These are phyloP conservation scores for Malus fusca DNA, from an alignment of 306 rosid species.

Conservation along the genomic window DNA sequence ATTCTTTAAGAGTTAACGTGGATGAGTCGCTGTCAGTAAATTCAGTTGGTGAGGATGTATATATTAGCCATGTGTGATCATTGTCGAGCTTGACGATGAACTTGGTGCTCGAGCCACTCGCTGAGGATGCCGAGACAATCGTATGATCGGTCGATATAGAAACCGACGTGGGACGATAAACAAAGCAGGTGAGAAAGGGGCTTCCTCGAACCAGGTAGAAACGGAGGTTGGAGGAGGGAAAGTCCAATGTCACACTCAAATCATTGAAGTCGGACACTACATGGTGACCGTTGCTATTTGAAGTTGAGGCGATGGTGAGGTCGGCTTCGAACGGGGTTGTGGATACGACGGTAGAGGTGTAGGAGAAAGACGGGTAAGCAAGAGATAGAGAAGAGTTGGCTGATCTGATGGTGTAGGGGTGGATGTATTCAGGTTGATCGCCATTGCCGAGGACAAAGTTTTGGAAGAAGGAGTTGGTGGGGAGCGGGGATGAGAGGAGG, in stretches of 20 bases:
- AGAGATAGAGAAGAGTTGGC: not conserved
- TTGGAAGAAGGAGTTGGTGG: not conserved
- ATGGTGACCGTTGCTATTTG: not conserved
- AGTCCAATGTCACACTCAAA: not conserved
- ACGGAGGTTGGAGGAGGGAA: not conserved
- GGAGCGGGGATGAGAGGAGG: not conserved
- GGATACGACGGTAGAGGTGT: not conserved
- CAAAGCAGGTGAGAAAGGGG: not conserved
- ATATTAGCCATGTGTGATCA: not conserved
- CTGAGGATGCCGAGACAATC: not conserved
- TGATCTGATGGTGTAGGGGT: not conserved
- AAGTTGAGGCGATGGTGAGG: not conserved
- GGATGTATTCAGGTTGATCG: not conserved
- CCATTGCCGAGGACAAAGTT: not conserved
- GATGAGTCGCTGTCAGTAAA: not conserved
- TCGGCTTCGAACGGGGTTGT: not conserved
- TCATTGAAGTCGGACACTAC: not conserved
- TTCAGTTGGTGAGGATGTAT: not conserved
- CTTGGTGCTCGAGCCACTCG: not conserved
- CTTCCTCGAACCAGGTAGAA: not conserved
- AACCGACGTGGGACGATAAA: not conserved
- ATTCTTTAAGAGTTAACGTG: not conserved
- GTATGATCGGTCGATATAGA: not conserved
- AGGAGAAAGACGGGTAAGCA: not conserved
- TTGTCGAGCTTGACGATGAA: not conserved